These are phyloP conservation scores for Kwoniella sp. DNA, from an alignment of 768 basidiomycete genomes.

Conservation along the genomic window DNA sequence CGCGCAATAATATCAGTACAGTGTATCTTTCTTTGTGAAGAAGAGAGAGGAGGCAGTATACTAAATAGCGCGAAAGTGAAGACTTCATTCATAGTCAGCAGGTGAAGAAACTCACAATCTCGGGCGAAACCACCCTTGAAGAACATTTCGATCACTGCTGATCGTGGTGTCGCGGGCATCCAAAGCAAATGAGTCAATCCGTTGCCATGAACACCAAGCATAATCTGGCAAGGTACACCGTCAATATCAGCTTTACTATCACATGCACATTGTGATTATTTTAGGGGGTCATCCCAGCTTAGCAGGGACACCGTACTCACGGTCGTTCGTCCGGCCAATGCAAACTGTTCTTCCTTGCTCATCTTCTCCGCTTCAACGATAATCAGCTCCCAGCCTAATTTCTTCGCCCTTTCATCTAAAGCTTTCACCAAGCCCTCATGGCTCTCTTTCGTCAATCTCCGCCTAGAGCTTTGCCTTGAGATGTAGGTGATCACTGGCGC, in stretches of 20 bases:
- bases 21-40: background rate
- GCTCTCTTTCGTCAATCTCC: slow-evolving; percentile 74
- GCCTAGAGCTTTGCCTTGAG: slow-evolving; percentile 74
- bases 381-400: slow-evolving; percentile 68
- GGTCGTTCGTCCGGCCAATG: slow-evolving; percentile 53
- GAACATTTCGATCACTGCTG: slow-evolving; percentile 92
- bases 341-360: slow-evolving; percentile 54
- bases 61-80: too few species aligned
- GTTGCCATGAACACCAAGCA: slow-evolving; percentile 94
- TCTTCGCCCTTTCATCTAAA: slow-evolving; percentile 67
- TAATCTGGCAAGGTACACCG: slow-evolving; percentile 63
- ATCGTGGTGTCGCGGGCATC: slow-evolving; percentile 82
- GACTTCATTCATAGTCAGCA: too few species aligned
- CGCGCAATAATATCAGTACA: background rate
- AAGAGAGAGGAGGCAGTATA: background rate
- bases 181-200: slow-evolving; percentile 83
- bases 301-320: too few species aligned
- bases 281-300: too few species aligned
- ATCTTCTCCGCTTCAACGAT: slow-evolving; percentile 55
- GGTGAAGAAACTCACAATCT: slow-evolving; percentile 67
- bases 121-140: slow-evolving; percentile 79
- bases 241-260: background rate
- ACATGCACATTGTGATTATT: too few species aligned
- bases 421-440: slow-evolving; percentile 77
- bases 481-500: slow-evolving; percentile 88